These are phyloP conservation scores for Chlorella sp. DNA, from an alignment of 139 green algal genomes.

Conservation along the genomic window DNA sequence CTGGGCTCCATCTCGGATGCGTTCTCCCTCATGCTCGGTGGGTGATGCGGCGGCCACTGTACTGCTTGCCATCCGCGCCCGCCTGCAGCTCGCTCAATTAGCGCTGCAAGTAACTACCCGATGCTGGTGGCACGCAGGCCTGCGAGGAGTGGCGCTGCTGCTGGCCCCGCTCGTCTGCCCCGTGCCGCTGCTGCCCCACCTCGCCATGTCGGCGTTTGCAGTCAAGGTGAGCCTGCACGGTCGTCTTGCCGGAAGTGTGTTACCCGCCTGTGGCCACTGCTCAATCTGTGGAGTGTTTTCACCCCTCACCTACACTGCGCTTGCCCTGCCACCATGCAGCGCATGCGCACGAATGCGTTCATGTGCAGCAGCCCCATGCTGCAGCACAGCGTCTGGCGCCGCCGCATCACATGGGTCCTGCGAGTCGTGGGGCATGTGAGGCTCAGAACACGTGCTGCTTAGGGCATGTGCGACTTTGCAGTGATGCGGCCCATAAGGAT, in stretches of 20 bases:
- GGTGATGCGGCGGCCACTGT: no score
- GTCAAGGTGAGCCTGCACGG: background rate
- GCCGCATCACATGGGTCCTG: background rate
- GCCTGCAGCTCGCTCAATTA: no score
- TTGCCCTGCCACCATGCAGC: background rate
- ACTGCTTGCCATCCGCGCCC: no score
- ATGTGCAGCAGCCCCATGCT: slow-evolving; percentile 3
- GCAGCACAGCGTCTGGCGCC: background rate
- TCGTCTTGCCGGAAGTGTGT: no score
- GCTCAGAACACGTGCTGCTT: no score
- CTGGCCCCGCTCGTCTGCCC: slow-evolving; percentile 2
- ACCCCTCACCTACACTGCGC: background rate
- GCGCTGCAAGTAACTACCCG: no score
- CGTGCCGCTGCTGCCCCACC: slow-evolving; percentile 6
- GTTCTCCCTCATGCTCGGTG: no score
- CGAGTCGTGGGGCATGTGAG: background rate
- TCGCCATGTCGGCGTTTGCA: background rate
- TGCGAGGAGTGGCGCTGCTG: background rate
- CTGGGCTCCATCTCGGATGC: no score
- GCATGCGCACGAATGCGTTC: background rate
- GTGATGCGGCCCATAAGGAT: no score
- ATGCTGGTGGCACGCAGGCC: no score
- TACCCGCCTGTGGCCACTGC: background rate
- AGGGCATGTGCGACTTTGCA: no score
- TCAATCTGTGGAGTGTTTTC: background rate